Evolutionary conservation across 2,329 filamentous ascomycete species (phyloP).

Genomic region (Arthrinium puccinioides): DNA sequence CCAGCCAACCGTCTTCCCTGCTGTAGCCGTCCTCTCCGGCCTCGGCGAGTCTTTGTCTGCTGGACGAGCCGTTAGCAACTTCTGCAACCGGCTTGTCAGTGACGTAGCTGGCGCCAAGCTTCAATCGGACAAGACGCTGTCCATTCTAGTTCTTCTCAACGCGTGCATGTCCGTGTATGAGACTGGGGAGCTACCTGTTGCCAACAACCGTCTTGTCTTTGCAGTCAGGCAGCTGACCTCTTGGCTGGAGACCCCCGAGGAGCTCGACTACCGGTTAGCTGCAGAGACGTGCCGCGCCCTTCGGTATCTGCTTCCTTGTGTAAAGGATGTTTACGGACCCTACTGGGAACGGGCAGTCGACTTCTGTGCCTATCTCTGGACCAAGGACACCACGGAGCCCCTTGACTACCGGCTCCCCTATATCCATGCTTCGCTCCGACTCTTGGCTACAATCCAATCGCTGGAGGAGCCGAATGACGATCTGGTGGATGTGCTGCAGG

Average conservation of each 20-base stretch:
- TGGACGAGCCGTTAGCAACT: slow-evolving; percentile 41
- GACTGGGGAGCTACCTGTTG: slow-evolving; percentile 44
- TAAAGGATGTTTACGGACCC: slow-evolving; percentile 77
- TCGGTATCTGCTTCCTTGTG: slow-evolving; percentile 58
- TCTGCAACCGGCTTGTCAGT: slow-evolving; percentile 54
- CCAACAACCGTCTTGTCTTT: slow-evolving; percentile 69
- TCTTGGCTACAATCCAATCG: slow-evolving; percentile 56
- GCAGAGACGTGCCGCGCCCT: slow-evolving; percentile 50
- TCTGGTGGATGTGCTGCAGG: slow-evolving; percentile 64
- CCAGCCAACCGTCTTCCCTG: slow-evolving; percentile 38
- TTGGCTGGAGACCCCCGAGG: slow-evolving; percentile 53
- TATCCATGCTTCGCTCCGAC: slow-evolving; percentile 64
- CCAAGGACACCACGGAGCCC: slow-evolving; percentile 31
- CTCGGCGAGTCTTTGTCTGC: slow-evolving; percentile 41
- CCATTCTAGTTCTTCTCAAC: slow-evolving; percentile 46
- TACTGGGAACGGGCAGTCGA: slow-evolving; percentile 69
- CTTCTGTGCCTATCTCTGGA: slow-evolving; percentile 53
- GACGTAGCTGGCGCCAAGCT: slow-evolving; percentile 46
- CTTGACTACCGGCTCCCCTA: slow-evolving; percentile 49
- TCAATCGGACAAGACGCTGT: slow-evolving; percentile 35
- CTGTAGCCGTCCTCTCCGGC: slow-evolving; percentile 43
- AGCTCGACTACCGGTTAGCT: slow-evolving; percentile 34
- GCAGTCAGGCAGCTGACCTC: slow-evolving; percentile 71
- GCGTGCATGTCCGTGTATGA: slow-evolving; percentile 45
- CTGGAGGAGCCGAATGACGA: slow-evolving; percentile 79